Evolutionary conservation across 1,139 yeast species (phyloP).

Genomic region (Kodamaea sp.): DNA sequence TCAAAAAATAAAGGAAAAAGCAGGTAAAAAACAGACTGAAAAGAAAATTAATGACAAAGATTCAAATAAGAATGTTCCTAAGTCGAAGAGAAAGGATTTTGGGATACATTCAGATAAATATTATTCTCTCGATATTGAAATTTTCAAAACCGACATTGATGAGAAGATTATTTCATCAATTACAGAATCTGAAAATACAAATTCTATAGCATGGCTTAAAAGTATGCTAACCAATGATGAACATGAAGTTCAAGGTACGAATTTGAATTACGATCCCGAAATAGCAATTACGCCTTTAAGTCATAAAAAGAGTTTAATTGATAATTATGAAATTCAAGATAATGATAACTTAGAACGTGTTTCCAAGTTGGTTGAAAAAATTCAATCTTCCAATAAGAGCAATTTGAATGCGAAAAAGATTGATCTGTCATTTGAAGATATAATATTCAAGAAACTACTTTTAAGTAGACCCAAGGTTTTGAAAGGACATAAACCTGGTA

Average conservation of each 20-base stretch:
- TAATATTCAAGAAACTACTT: conserved; percentile 17
- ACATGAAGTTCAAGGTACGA: neutral
- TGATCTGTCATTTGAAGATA: conserved; percentile 19
- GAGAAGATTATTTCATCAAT: conserved; percentile 26
- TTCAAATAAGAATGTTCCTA: conserved; percentile 31
- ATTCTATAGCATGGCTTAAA: conserved; percentile 15
- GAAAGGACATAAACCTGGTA: neutral
- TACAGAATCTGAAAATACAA: conserved; percentile 12
- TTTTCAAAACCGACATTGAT: conserved; percentile 60
- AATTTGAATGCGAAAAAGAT: conserved; percentile 12
- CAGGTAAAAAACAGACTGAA: neutral
- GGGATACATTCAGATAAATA: conserved; percentile 71
- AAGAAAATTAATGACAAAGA: neutral
- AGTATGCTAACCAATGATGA: conserved; percentile 8
- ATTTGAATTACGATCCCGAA: neutral
- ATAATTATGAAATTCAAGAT: conserved; percentile 9
- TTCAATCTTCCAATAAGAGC: conserved; percentile 9
- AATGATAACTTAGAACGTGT: conserved; percentile 13
- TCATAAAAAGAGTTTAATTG: conserved; percentile 8
- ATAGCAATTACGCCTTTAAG: no score
- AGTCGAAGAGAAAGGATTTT: conserved; percentile 53
- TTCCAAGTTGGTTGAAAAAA: conserved; percentile 9
- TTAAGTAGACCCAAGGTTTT: conserved; percentile 6
- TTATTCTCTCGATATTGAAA: conserved; percentile 63
- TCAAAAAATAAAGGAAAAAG: conserved; percentile 6